phyloP scores from a whole-genome alignment of 2,329 filamentous ascomycete species.

The Helotiales sp. region DNA sequence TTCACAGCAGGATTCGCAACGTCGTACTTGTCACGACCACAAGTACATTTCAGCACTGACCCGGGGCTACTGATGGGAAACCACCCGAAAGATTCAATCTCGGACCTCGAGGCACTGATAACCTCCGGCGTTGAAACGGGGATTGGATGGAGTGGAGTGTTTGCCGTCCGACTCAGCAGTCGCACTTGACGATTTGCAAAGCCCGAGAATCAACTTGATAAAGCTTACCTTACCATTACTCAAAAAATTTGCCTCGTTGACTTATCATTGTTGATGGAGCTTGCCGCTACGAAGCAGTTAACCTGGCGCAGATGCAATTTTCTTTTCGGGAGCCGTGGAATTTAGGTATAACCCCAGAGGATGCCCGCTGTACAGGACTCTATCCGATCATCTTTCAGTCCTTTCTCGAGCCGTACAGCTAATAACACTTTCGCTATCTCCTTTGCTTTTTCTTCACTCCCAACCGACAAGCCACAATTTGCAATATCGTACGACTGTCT shows the following conservation, averaged over 20 bases:
- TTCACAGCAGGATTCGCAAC: not conserved
- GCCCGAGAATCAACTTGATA: not conserved
- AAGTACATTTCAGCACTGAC: not conserved
- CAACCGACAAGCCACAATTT: not conserved
- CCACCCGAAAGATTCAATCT: not conserved
- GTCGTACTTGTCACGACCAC: not conserved
- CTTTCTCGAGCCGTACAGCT: not conserved
- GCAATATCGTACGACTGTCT: constrained; percentile 37
- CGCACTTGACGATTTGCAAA: not conserved
- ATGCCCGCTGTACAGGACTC: not conserved
- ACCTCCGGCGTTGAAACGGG: not conserved
- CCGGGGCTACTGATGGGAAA: not conserved
- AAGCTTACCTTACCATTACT: not conserved
- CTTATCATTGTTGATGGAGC: not conserved
- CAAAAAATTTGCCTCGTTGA: not conserved
- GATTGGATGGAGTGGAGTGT: too few relatives aligned
- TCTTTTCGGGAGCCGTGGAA: not conserved
- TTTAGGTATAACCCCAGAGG: not conserved
- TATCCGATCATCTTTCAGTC: not conserved
- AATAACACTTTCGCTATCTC: not conserved
- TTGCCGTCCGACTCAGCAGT: too few relatives aligned
- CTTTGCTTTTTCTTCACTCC: not conserved
- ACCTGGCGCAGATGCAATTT: not conserved
- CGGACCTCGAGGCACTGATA: not conserved
- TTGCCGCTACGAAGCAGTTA: not conserved